Conservation (phyloP, 2,329 filamentous ascomycete species). For the Cordyceps sp. region DNA sequence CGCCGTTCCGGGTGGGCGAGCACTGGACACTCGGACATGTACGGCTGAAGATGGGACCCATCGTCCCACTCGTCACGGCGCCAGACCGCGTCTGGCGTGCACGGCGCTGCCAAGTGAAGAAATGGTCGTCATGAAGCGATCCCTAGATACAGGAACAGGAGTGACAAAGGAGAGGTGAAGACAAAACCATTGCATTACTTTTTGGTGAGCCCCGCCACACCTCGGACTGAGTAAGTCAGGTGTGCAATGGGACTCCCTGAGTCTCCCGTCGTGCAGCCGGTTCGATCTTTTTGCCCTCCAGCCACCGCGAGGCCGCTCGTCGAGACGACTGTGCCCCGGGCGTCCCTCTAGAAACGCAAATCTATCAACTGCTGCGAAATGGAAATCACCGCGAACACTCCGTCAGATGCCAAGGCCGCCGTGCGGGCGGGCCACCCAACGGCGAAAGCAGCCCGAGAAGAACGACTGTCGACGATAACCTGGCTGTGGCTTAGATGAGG, state of each 20-base stretch:
- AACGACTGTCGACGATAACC: constrained; percentile 8
- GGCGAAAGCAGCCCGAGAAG: constrained; percentile 8
- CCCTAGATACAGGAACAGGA: constrained; percentile 18
- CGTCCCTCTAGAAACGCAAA: constrained; percentile 20
- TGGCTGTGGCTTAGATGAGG: constrained; percentile 40
- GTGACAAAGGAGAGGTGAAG: constrained; percentile 16
- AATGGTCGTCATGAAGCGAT: constrained; percentile 16
- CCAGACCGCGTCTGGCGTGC: not conserved
- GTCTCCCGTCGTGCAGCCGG: constrained; percentile 20
- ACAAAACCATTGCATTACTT: constrained; percentile 24
- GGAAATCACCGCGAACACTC: constrained; percentile 14
- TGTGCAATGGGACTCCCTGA: constrained; percentile 19
- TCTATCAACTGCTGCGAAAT: constrained; percentile 22
- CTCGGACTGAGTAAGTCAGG: constrained; percentile 14
- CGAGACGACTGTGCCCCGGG: constrained; percentile 8
- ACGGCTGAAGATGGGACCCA: too few species aligned
- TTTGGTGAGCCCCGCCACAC: constrained; percentile 16
- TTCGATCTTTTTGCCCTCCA: constrained; percentile 12
- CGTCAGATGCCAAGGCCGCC: constrained; percentile 13
- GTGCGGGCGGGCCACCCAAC: constrained; percentile 7
- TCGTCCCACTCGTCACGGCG: too few species aligned
- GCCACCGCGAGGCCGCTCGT: constrained; percentile 13
- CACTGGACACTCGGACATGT: too few species aligned
- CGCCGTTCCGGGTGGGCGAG: too few species aligned
- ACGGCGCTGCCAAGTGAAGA: constrained; percentile 1